These are phyloP conservation scores for Terfezia boudieri DNA, from an alignment of 495 filamentous ascomycete species.

Conservation along the genomic window DNA sequence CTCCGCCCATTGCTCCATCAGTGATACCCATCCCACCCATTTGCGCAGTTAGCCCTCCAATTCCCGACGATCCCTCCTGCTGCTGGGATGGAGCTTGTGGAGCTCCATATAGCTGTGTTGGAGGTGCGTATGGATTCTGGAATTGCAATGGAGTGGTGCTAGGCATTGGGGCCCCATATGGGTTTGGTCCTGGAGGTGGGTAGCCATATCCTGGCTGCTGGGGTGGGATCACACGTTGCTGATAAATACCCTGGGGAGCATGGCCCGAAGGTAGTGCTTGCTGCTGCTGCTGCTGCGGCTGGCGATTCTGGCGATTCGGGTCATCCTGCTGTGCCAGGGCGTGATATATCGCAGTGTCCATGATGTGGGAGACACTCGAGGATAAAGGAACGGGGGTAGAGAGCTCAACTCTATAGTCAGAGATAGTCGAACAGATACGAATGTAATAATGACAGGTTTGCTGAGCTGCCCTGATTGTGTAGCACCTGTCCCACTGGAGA, in stretches of 20 bases:
- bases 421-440: no score
- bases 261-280: slow-evolving; percentile 41
- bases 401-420: no score
- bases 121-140: slow-evolving; percentile 16
- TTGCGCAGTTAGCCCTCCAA: slow-evolving; percentile 52
- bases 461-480: no score
- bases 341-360: slow-evolving; percentile 59
- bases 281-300: slow-evolving; percentile 29
- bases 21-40: slow-evolving; percentile 65
- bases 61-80: slow-evolving; percentile 16
- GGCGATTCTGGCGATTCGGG: slow-evolving; percentile 2
- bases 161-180: slow-evolving; percentile 16
- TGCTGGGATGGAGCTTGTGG: slow-evolving; percentile 19
- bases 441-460: no score
- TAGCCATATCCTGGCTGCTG: slow-evolving; percentile 28
- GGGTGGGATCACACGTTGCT: slow-evolving; percentile 33
- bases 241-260: slow-evolving; percentile 16
- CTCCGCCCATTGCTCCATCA: slow-evolving; percentile 30
- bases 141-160: slow-evolving; percentile 12
- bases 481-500: no score
- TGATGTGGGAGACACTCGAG: slow-evolving; percentile 3
- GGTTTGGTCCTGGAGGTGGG: slow-evolving; percentile 15
- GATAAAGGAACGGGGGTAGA: no score
- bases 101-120: slow-evolving; percentile 20
- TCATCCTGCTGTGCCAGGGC: slow-evolving; percentile 32